Evolutionary conservation across 768 basidiomycete species (phyloP).

Genomic region (Boletus rubroflammeus): DNA sequence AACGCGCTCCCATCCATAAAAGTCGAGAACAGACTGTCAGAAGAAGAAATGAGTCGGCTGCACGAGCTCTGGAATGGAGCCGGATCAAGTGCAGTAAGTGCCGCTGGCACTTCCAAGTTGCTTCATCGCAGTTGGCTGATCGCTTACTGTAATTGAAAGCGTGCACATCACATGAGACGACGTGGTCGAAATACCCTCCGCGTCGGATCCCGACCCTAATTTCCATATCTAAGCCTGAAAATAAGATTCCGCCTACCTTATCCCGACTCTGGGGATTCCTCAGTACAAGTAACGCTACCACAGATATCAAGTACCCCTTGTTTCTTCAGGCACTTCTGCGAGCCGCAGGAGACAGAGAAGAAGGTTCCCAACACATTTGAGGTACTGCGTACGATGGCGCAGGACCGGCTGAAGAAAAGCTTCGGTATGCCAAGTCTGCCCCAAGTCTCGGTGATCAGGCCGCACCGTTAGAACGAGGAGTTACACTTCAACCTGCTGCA

Average conservation of each 20-base stretch:
- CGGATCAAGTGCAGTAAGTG: conserved; percentile 19
- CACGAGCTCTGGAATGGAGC: conserved; percentile 28
- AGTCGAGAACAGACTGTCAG: conserved; percentile 17
- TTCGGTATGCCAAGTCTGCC: conserved; percentile 21
- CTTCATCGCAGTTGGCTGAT: not conserved
- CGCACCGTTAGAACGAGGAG: no score
- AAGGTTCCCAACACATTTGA: conserved; percentile 3
- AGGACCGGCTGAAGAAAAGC: conserved; percentile 19
- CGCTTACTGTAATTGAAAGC: conserved; percentile 14
- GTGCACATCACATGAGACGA: conserved; percentile 20
- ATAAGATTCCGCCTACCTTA: not conserved
- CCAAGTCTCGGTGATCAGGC: conserved; percentile 20
- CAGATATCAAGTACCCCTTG: not conserved
- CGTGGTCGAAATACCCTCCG: not conserved
- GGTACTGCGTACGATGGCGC: conserved; percentile 11
- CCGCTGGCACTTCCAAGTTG: not conserved
- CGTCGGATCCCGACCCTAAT: conserved; percentile 11
- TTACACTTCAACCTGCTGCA: not conserved
- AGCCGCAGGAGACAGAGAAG: conserved; percentile 5
- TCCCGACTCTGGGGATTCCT: conserved; percentile 13
- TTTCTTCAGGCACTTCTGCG: conserved; percentile 12
- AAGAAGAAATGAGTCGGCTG: conserved; percentile 16
- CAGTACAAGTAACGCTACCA: conserved; percentile 14
- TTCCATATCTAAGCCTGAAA: conserved; percentile 8
- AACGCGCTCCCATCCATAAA: conserved; percentile 16